Evolutionary conservation across 2,329 filamentous ascomycete species (phyloP).

Genomic region (Fusarium zealandicum): DNA sequence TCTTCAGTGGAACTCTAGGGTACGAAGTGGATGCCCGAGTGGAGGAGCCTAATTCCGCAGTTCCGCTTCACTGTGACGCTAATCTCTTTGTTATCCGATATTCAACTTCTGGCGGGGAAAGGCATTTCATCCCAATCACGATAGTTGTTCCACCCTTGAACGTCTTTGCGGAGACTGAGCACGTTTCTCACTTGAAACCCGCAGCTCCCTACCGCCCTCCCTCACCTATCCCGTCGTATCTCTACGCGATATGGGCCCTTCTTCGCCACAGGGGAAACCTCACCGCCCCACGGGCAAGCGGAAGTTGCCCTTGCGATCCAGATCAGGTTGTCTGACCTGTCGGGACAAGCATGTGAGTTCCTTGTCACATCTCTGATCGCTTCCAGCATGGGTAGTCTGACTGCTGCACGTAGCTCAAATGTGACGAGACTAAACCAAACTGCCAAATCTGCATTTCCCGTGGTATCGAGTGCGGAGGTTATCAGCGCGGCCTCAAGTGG

Average conservation of each 20-base stretch:
- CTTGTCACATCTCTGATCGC: neutral
- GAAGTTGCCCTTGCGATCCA: conserved; percentile 18
- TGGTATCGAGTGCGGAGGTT: conserved; percentile 36
- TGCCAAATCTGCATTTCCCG: conserved; percentile 34
- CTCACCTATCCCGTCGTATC: no score
- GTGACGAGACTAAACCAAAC: conserved; percentile 35
- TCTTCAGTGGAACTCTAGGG: no score
- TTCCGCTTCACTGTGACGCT: no score
- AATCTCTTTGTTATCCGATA: no score
- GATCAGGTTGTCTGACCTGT: conserved; percentile 30
- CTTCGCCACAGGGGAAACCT: neutral
- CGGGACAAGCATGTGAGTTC: conserved; percentile 26
- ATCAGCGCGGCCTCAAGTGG: conserved; percentile 32
- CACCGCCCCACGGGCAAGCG: conserved; percentile 1
- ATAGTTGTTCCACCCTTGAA: no score
- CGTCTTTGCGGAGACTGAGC: no score
- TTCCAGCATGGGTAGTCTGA: neutral
- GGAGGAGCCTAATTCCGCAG: no score
- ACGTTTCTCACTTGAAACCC: no score
- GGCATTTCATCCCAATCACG: no score
- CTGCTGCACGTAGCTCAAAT: conserved; percentile 32
- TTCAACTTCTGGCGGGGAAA: no score
- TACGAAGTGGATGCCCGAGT: no score
- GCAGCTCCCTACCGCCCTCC: no score
- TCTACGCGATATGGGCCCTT: conserved; percentile 4